phyloP scores from a whole-genome alignment of 2,329 filamentous ascomycete genomes.

The Aspergillus flavus region DNA sequence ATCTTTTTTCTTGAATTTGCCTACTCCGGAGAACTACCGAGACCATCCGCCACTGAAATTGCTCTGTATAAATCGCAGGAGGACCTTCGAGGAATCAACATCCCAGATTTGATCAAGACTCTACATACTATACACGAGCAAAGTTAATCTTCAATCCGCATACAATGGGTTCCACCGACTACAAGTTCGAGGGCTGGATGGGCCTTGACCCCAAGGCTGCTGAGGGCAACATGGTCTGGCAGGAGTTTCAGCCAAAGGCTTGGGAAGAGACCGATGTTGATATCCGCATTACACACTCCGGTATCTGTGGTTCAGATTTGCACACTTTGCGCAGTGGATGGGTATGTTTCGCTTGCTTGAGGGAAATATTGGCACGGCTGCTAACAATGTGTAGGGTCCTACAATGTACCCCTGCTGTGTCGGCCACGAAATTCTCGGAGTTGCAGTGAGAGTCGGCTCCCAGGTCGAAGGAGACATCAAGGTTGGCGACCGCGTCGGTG shows the following conservation, averaged over 20 bases:
- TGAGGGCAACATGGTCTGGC: constrained; percentile 58
- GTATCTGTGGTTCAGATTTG: constrained; percentile 65
- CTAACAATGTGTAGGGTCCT: constrained; percentile 26
- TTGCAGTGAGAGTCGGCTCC: constrained; percentile 58
- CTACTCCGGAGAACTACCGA: not conserved
- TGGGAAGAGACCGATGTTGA: constrained; percentile 68
- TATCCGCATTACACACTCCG: constrained; percentile 65
- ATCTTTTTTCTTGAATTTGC: not conserved
- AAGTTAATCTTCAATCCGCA: not conserved
- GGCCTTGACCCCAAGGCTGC: constrained; percentile 52
- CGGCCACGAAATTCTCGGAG: constrained; percentile 67
- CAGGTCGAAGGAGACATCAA: constrained; percentile 36
- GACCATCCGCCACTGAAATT: not conserved
- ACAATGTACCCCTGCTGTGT: constrained; percentile 53
- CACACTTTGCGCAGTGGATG: constrained; percentile 58
- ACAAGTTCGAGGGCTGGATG: constrained; percentile 61
- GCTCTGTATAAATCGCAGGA: constrained; percentile 10
- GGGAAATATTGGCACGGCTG: not conserved
- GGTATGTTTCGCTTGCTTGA: constrained; percentile 25
- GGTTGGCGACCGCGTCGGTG: constrained; percentile 48
- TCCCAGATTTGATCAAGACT: not conserved
- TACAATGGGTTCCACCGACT: constrained; percentile 38
- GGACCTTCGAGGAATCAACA: constrained; percentile 14
- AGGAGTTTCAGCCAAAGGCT: constrained; percentile 62
- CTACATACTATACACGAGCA: not conserved